Percentiles rank a stretch among this genome's conserved stretches.
Conservation (phyloP, 305 asterid genomes). For the Fraxinus platypoda region DNA sequence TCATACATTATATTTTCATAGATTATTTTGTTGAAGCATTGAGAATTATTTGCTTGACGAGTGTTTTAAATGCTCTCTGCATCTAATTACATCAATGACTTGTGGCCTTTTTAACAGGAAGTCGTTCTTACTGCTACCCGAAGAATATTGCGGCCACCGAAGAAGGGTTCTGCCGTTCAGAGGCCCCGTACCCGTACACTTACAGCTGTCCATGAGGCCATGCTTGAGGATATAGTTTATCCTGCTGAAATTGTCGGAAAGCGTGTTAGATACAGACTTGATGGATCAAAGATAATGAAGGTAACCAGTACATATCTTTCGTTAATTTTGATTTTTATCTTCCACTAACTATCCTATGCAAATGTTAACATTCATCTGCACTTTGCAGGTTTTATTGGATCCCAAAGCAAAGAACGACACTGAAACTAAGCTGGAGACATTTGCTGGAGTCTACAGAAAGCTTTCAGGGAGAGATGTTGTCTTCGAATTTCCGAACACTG, state of each 20-base stretch:
- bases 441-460: conserved; percentile 34
- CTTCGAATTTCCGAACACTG: conserved; percentile 27
- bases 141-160: conserved; percentile 37
- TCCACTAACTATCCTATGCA: neutral
- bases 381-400: conserved; percentile 30
- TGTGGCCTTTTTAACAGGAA: conserved; percentile 19
- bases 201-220: conserved; percentile 42
- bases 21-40: neutral
- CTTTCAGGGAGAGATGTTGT: conserved; percentile 36
- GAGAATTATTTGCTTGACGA: neutral
- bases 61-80: neutral
- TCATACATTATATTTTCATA: neutral
- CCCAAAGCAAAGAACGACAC: conserved; percentile 36
- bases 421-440: conserved; percentile 33
- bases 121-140: conserved; percentile 38
- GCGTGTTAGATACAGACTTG: conserved; percentile 33
- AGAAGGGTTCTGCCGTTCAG: conserved; percentile 40
- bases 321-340: neutral
- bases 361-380: neutral
- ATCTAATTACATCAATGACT: neutral
- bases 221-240: conserved; percentile 38
- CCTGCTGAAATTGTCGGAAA: conserved; percentile 48
- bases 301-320: conserved; percentile 8
- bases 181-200: conserved; percentile 41
- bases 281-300: conserved; percentile 42